phyloP scores from a whole-genome alignment of 1,139 yeast genomes.

The Sugiyamaella pinicola region DNA sequence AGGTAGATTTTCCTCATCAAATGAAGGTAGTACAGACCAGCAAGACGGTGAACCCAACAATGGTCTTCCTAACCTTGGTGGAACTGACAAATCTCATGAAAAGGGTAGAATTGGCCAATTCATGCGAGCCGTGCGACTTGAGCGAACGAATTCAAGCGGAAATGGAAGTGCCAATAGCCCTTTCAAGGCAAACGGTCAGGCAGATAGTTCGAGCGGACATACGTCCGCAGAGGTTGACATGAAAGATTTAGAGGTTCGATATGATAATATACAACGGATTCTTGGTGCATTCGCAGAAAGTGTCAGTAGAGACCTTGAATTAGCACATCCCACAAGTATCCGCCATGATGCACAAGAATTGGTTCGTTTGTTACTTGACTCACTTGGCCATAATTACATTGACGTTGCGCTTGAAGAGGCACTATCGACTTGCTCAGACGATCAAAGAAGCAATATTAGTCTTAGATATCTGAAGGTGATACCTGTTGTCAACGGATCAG shows the following conservation, averaged over 20 bases:
- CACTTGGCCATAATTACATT: constrained; percentile 72
- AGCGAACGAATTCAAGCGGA: constrained; percentile 30
- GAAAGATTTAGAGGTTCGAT: constrained; percentile 28
- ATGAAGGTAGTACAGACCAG: constrained; percentile 22
- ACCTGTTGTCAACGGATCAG: constrained; percentile 60
- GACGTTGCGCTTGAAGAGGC: constrained; percentile 77
- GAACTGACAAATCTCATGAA: constrained; percentile 26
- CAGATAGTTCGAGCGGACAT: neutral
- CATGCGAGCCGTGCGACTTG: constrained; percentile 39
- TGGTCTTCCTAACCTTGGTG: constrained; percentile 7
- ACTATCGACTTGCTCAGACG: constrained; percentile 48
- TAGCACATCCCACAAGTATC: constrained; percentile 61
- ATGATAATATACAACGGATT: constrained; percentile 58
- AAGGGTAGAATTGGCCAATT: constrained; percentile 40
- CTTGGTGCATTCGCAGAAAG: constrained; percentile 77
- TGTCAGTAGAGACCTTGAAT: constrained; percentile 73
- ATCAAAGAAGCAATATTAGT: constrained; percentile 39
- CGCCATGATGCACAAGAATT: constrained; percentile 67
- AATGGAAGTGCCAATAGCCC: constrained; percentile 13
- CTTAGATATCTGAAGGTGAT: constrained; percentile 56
- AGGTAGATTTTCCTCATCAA: constrained; percentile 34
- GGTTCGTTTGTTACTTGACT: constrained; percentile 65
- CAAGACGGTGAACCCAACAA: neutral
- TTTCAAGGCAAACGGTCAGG: constrained; percentile 7
- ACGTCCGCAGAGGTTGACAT: constrained; percentile 20